Conservation (phyloP, 805 yeast species). For the Suhomyces sp. region DNA sequence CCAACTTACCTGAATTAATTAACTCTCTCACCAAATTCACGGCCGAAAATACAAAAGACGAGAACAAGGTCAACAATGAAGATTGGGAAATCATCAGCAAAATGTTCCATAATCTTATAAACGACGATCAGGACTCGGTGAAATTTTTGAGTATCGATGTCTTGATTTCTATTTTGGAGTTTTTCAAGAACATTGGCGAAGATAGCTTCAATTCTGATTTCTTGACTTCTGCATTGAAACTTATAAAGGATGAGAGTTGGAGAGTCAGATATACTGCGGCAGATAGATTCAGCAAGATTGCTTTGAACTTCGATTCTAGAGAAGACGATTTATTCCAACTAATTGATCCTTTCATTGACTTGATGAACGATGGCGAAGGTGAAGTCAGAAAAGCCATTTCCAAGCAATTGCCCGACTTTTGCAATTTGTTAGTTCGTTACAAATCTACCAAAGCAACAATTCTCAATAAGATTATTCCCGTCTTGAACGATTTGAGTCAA, state of each 20-base stretch:
- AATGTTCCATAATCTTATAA: constrained; percentile 75
- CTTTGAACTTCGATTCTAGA: constrained; percentile 57
- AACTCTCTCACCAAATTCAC: constrained; percentile 49
- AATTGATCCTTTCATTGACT: constrained; percentile 66
- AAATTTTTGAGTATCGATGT: constrained; percentile 87
- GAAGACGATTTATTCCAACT: constrained; percentile 56
- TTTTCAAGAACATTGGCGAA: constrained; percentile 59
- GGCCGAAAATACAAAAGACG: constrained; percentile 32
- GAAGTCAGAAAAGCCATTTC: constrained; percentile 96
- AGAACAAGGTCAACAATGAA: constrained; percentile 46
- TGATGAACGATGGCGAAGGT: constrained; percentile 91
- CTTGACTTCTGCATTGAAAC: constrained; percentile 60
- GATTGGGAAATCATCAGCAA: constrained; percentile 77
- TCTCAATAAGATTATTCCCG: constrained; percentile 72
- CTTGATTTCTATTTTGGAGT: constrained; percentile 73
- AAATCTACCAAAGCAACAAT: constrained; percentile 46
- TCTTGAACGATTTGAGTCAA: constrained; percentile 75
- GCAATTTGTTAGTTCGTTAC: constrained; percentile 45
- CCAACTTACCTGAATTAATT: constrained; percentile 72
- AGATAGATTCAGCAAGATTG: constrained; percentile 80
- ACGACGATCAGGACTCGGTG: constrained; percentile 93
- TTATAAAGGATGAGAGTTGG: constrained; percentile 92
- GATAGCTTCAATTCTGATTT: constrained; percentile 59
- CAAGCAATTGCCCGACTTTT: constrained; percentile 80
- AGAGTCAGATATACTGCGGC: constrained; percentile 98